Evolutionary conservation across 2,329 filamentous ascomycete genomes (phyloP).

Genomic region (Colletotrichum lini): DNA sequence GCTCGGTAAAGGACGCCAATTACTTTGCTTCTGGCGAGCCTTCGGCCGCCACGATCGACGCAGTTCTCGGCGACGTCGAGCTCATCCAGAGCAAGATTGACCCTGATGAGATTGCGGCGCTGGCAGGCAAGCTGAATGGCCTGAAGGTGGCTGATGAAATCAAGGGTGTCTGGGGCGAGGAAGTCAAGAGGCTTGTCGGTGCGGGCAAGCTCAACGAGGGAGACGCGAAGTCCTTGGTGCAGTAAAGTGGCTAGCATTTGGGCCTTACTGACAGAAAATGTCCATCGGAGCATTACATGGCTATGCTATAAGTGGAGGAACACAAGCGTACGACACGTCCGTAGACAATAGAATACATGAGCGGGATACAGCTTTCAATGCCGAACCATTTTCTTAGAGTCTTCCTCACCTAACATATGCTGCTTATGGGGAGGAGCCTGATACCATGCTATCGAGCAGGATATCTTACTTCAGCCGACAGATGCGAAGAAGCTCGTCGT

Average conservation of each 20-base stretch:
- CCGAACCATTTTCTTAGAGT: neutral
- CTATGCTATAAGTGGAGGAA: neutral
- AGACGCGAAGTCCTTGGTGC: slow-evolving; percentile 78
- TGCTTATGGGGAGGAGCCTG: too few relatives aligned
- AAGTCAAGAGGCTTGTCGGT: slow-evolving; percentile 82
- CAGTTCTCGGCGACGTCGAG: slow-evolving; percentile 88
- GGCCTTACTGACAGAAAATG: neutral
- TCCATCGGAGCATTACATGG: slow-evolving; percentile 13
- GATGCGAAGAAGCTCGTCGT: too few relatives aligned
- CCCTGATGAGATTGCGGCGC: slow-evolving; percentile 86
- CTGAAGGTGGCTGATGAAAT: slow-evolving; percentile 87
- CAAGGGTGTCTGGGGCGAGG: slow-evolving; percentile 84
- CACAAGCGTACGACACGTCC: neutral
- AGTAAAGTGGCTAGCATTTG: slow-evolving; percentile 34
- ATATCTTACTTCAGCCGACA: too few relatives aligned
- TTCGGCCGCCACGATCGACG: slow-evolving; percentile 83
- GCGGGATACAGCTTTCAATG: neutral
- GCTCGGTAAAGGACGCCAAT: slow-evolving; percentile 96
- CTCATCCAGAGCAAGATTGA: slow-evolving; percentile 90
- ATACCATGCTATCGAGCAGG: too few relatives aligned
- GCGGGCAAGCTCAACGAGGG: slow-evolving; percentile 90
- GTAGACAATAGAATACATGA: slow-evolving; percentile 14
- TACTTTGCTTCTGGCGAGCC: slow-evolving; percentile 87
- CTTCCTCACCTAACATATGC: too few relatives aligned
- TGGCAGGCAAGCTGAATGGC: slow-evolving; percentile 85